Evolutionary conservation across 2,329 filamentous ascomycete species (phyloP), one percentile per base, ranked within the genome.

Genomic region (Epichloe aotearoae): DNA sequence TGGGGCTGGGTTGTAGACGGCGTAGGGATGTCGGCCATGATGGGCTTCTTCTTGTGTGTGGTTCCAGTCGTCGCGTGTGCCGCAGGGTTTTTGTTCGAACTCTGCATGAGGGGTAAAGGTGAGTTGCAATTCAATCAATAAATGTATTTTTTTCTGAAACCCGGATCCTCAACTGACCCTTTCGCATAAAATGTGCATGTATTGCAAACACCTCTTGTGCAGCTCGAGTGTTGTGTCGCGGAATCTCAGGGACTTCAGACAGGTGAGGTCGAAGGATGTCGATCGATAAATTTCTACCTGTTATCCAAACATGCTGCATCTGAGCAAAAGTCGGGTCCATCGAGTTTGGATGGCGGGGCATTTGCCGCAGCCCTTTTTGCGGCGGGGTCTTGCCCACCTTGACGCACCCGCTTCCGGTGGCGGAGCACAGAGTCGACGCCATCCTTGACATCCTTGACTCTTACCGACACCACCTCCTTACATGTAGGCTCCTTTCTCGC

Each of bases 21-120:
- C 17, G 48, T 39, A 30, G 51, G 43, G 7, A 50, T 52, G 47
- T 55, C 52, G 3, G 51, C 51, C 51, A 54, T 54, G 17, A 11
- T 23, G 38, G 8, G 38, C 14, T 19, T 41, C 26, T 8, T 12
- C 7, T 10, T n/a, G 5, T n/a, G n/a, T 30, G 15, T 30, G 19
- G 17, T 6, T 36, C 4, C 30, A 30, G 30, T 30, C 30, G 30
- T 30, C 30, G 30, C 30, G 30, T 30, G 30, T 30, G 30, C 3
- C 30, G 8, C 8, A 11, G 30, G 30, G 30, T 30, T 30, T 10
- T n/a, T n/a, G n/a, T n/a, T n/a, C n/a, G 10, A 30, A 11, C 30
- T 30, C 30, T 30, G 30, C 30, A 11, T 30, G 30, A 30, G 30
- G 30, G 30, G 30, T 30, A 38, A n/a, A 38, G 14, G 36, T 38